Evolutionary conservation across 768 basidiomycete species (phyloP).

Genomic region (Phaeotremella skinneri): DNA sequence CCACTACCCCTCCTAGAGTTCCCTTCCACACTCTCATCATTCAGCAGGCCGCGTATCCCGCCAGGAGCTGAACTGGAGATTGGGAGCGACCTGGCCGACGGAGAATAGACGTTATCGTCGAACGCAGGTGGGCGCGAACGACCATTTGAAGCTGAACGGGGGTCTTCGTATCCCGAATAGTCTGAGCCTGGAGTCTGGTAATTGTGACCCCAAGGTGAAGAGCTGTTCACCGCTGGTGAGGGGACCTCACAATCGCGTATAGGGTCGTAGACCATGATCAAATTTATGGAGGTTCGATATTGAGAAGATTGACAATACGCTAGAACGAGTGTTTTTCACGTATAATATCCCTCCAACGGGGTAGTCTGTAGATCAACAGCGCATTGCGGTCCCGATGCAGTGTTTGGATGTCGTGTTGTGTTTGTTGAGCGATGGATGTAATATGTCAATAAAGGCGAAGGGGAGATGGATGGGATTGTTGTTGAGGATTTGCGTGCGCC

Average conservation of each 20-base stretch:
- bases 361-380: no score
- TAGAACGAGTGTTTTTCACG: no score
- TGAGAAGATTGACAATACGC: no score
- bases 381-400: no score
- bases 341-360: no score
- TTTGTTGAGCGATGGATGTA: no score
- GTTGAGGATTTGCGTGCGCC: neutral
- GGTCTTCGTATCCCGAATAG: neutral
- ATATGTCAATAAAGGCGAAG: neutral
- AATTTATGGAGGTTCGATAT: neutral
- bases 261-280: conserved; percentile 47
- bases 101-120: conserved; percentile 15
- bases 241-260: conserved; percentile 44
- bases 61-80: conserved; percentile 21
- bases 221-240: conserved; percentile 29
- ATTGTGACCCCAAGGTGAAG: conserved; percentile 1
- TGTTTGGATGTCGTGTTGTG: no score
- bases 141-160: neutral
- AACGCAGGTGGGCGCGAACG: conserved; percentile 15
- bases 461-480: neutral
- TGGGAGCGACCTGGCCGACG: neutral
- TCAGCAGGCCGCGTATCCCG: conserved; percentile 33
- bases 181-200: neutral
- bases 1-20: conserved; percentile 22
- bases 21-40: conserved; percentile 21